These are phyloP conservation scores for Rhodotorula babjevae DNA, from an alignment of 768 basidiomycete species.

Conservation along the genomic window DNA sequence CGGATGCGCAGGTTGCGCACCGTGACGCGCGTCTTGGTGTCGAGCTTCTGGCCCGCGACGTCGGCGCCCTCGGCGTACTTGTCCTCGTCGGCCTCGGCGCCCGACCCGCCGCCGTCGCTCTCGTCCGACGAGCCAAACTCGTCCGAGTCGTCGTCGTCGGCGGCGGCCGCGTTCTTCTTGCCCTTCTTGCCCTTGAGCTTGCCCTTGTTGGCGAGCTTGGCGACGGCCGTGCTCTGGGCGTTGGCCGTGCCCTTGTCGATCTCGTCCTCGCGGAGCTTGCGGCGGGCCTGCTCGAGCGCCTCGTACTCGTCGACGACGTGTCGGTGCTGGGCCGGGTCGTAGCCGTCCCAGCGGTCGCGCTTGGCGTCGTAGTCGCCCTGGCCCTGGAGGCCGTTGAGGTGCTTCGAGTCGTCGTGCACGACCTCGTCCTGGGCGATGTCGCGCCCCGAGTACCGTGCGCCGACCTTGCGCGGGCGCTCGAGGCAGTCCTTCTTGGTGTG, in stretches of 20 bases:
- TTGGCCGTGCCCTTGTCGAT: conserved; percentile 89
- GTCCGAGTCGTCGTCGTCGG: conserved; percentile 79
- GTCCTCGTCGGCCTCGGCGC: conserved; percentile 73
- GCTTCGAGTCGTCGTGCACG: conserved; percentile 67
- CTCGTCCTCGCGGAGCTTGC: conserved; percentile 89
- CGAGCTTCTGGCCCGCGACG: conserved; percentile 94
- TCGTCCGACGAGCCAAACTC: conserved; percentile 89
- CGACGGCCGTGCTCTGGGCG: conserved; percentile 80
- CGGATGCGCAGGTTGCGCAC: conserved; percentile 97
- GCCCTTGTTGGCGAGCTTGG: conserved; percentile 85
- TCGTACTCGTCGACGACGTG: conserved; percentile 88
- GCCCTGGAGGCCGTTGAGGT: conserved; percentile 44
- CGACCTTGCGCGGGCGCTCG: conserved; percentile 91
- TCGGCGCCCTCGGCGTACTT: conserved; percentile 98
- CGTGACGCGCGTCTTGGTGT: conserved; percentile 97
- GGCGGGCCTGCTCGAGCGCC: conserved; percentile 81
- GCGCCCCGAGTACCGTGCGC: conserved; percentile 85
- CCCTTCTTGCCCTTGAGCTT: conserved; percentile 49
- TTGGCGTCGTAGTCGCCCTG: conserved; percentile 72
- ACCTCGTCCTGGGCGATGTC: conserved; percentile 89
- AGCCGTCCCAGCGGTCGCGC: conserved; percentile 97
- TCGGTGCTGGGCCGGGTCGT: conserved; percentile 81
- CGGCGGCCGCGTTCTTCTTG: conserved; percentile 42
- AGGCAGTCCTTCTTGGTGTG: conserved; percentile 88
- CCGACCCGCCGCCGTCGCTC: conserved; percentile 57